Evolutionary conservation across 1,139 yeast genomes (phyloP), one percentile per base, ranked within the genome.

Genomic region (Hansenula sp.): DNA sequence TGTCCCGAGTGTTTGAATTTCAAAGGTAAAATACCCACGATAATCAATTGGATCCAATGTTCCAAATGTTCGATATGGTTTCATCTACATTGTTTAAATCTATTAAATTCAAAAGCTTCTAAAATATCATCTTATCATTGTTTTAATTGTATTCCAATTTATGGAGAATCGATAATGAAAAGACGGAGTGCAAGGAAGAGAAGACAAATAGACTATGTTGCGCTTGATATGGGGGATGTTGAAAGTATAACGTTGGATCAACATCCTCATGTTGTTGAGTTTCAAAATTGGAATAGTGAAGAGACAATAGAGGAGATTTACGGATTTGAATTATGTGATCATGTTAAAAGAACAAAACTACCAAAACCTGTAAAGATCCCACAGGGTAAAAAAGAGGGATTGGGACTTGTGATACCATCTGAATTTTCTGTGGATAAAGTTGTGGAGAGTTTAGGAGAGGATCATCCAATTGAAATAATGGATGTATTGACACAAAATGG

Each of bases 401-500:
- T 76, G 33, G 70, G 63, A 4, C 62, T 80, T 60, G 51, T 59
- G 5, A 65, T 77, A 8, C 84, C 84, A 0, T 46, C 47, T 13
- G 62, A 58, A 4, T 60, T 77, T 40, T 71, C 80, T 5, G 81
- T 87, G 8, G 75, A 77, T 41, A 70, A 77, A 46, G 75, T 89
- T 1, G 71, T 86, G 0, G 73, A 74, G 4, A 61, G 71, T 25
- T 75, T 88, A 19, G 96, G 96, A 0, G 74, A 65, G 1, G 85
- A 82, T 35, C 66, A 70, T 3, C 75, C 77, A 0, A 75, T 90
- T 1, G 96, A 89, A 48, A 96, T 90, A 1, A 87, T 88, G 94
- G 96, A 90, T 59, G 96, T 89, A 5, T 72, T 87, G 17, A 83
- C 95, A 0, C 97, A 90, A 55, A 85, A 84, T 47, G 61, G 61